phyloP scores from a whole-genome alignment of 164 flowering plant genomes.

The Vitis riparia region DNA sequence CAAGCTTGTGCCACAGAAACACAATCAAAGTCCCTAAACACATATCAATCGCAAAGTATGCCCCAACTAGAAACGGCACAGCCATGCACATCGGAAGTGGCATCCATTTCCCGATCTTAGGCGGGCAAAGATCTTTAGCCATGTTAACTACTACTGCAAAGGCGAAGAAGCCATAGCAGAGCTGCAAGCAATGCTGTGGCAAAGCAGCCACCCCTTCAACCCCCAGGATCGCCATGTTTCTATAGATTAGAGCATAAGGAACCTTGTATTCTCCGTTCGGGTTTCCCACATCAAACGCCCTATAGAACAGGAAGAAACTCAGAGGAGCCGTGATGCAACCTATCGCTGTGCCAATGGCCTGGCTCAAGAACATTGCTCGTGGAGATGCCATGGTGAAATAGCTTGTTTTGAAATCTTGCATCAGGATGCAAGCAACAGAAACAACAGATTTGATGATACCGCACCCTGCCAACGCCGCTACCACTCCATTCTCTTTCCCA shows the following conservation, averaged over 20 bases:
- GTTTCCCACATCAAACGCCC: conserved; percentile 68
- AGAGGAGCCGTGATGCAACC: conserved; percentile 50
- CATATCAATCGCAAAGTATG: conserved; percentile 58
- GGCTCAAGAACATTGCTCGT: conserved; percentile 58
- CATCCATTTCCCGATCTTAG: conserved; percentile 44
- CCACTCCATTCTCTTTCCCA: conserved; percentile 47
- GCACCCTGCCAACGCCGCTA: conserved; percentile 56
- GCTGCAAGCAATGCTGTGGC: conserved; percentile 61
- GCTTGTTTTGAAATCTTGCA: conserved; percentile 67
- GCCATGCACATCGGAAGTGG: conserved; percentile 73
- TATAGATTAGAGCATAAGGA: conserved; percentile 62
- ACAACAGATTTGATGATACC: conserved; percentile 63
- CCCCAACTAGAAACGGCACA: conserved; percentile 60
- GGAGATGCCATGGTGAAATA: conserved; percentile 58
- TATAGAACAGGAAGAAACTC: conserved; percentile 65
- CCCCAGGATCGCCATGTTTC: conserved; percentile 66
- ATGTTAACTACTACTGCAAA: conserved; percentile 46
- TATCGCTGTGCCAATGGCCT: conserved; percentile 48
- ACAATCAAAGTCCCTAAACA: conserved; percentile 57
- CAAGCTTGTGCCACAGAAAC: conserved; percentile 46
- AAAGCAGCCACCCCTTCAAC: conserved; percentile 68
- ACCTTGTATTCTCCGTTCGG: conserved; percentile 64
- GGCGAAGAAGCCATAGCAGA: conserved; percentile 56
- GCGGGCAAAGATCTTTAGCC: conserved; percentile 39
- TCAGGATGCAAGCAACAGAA: conserved; percentile 49